Percentiles rank a stretch among this genome's conserved stretches.
phyloP scores from a whole-genome alignment of 176 grass and related monocot genomes.

The Bromus sterilis region DNA sequence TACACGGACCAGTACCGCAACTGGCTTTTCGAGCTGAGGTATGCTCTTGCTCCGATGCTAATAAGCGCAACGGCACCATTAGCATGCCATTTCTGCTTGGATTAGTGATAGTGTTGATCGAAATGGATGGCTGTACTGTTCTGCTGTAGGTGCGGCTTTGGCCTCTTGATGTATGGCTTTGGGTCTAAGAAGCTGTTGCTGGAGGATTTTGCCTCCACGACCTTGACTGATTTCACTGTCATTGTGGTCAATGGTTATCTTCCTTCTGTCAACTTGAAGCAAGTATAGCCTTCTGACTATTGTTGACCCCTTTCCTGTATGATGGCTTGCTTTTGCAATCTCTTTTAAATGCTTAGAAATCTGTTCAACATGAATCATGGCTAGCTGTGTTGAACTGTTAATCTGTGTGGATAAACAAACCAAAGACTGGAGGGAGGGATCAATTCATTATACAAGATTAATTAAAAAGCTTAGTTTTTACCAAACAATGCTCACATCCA shows the following conservation, averaged over 20 bases:
- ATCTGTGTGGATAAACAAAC: neutral
- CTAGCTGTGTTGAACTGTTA: neutral
- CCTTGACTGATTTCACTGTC: slow-evolving; percentile 61
- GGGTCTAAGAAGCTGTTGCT: slow-evolving; percentile 72
- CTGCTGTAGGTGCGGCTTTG: slow-evolving; percentile 53
- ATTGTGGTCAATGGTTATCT: slow-evolving; percentile 93
- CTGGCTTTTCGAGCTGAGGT: slow-evolving; percentile 94
- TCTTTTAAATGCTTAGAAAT: neutral
- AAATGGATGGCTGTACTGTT: neutral
- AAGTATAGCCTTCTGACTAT: slow-evolving; percentile 32
- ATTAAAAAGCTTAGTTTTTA: neutral
- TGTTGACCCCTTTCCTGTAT: neutral
- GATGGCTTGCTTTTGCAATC: neutral
- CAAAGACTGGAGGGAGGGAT: neutral
- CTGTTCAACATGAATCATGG: neutral
- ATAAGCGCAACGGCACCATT: neutral
- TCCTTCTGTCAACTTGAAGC: slow-evolving; percentile 74
- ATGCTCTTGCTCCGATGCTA: no score
- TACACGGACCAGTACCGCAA: slow-evolving; percentile 74
- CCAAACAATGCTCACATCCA: neutral
- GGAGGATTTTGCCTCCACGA: slow-evolving; percentile 78
- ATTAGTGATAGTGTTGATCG: neutral
- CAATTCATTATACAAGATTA: neutral
- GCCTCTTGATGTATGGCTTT: slow-evolving; percentile 93
- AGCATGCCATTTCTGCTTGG: neutral